Conservation (phyloP, 257 asterid genomes). For the Solanum tarijense region DNA sequence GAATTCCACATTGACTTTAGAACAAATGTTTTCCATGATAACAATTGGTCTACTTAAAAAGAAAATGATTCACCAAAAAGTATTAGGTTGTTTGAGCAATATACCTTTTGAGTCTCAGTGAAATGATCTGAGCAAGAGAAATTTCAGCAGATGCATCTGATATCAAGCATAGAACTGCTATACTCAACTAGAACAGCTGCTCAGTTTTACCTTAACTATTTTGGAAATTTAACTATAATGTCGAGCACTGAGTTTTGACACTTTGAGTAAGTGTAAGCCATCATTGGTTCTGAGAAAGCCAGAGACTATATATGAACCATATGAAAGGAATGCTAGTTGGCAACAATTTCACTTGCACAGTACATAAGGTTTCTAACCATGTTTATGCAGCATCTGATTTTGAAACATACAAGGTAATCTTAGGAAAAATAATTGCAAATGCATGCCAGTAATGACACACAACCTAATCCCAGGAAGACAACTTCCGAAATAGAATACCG, state of each 20-base stretch:
- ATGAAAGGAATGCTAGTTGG: background rate
- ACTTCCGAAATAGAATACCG: background rate
- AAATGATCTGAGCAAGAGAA: background rate
- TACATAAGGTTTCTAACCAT: background rate
- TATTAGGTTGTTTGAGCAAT: background rate
- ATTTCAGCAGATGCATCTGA: background rate
- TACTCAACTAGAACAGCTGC: background rate
- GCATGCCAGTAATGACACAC: background rate
- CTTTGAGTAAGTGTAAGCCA: background rate
- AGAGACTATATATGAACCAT: background rate
- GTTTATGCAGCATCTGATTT: background rate
- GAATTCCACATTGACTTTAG: background rate
- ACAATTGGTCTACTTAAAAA: background rate
- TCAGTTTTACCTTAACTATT: background rate
- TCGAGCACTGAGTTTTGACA: background rate
- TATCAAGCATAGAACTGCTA: background rate
- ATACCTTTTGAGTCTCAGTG: background rate
- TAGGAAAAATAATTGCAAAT: background rate
- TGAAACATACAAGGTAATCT: background rate
- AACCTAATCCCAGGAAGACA: background rate
- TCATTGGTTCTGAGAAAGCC: background rate
- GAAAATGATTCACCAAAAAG: background rate
- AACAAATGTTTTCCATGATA: background rate
- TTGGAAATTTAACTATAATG: background rate
- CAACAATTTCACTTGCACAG: background rate